Percentiles rank a stretch among this genome's conserved stretches.
Conservation (phyloP, 306 rosid genomes). For the Dryas drummondii region DNA sequence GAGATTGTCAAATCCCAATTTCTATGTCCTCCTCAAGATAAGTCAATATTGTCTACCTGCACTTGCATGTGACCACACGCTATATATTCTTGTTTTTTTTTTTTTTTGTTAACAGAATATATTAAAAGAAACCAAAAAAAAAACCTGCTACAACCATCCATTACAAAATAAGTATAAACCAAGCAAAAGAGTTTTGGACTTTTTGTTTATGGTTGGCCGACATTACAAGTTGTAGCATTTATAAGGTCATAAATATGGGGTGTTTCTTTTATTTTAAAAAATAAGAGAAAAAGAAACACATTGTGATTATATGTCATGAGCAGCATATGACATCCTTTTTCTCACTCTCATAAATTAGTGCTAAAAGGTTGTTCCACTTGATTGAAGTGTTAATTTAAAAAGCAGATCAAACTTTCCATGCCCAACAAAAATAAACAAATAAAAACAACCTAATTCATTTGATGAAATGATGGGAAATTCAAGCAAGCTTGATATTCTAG, state of each 20-base stretch:
- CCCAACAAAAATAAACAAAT: too few species aligned
- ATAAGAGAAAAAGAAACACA: neutral
- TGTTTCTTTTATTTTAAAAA: conserved; percentile 6
- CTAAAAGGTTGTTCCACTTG: neutral
- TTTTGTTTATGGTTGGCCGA: neutral
- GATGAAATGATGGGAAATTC: too few species aligned
- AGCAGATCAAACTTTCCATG: too few species aligned
- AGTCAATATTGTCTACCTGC: neutral
- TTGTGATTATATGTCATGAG: neutral
- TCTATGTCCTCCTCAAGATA: neutral
- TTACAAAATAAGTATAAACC: neutral
- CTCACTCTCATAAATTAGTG: too few species aligned
- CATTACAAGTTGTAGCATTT: conserved; percentile 5
- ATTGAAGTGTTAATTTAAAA: too few species aligned
- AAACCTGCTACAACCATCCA: too few species aligned
- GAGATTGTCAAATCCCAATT: neutral
- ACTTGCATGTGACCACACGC: too few species aligned
- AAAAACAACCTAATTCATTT: too few species aligned
- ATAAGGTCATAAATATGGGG: neutral
- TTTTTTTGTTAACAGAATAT: too few species aligned
- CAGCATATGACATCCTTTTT: neutral
- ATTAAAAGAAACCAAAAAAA: too few species aligned
- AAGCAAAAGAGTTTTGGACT: neutral
- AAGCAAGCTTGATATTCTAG: too few species aligned
- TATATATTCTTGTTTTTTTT: too few species aligned